Percentiles rank a stretch among this genome's conserved stretches.
Evolutionary conservation across 305 asterid species (phyloP).

Genomic region (Solanum chacoense): DNA sequence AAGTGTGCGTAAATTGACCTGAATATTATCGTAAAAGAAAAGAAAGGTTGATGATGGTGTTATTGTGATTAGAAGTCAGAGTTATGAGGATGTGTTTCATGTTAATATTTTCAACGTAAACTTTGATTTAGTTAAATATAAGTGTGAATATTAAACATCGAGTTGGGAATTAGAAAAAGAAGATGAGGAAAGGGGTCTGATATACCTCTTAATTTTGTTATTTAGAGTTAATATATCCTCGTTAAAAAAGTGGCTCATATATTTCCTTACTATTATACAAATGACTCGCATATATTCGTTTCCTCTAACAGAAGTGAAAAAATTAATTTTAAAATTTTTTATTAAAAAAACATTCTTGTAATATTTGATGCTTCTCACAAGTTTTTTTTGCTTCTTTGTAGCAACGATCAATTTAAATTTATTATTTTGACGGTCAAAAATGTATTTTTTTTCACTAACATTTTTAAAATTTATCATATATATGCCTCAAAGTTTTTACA

Average conservation of each 20-base stretch:
- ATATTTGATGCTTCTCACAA: not conserved
- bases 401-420: too few relatives aligned
- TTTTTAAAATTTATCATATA: too few relatives aligned
- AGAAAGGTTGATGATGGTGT: not conserved
- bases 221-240: not conserved
- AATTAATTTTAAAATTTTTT: too few relatives aligned
- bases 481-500: not conserved
- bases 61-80: not conserved
- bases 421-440: not conserved
- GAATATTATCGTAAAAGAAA: not conserved
- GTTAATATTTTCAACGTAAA: not conserved
- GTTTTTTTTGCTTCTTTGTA: not conserved
- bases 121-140: not conserved
- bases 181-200: too few relatives aligned
- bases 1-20: not conserved
- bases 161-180: not conserved
- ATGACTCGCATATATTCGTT: too few relatives aligned
- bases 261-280: too few relatives aligned
- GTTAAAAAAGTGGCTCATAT: too few relatives aligned
- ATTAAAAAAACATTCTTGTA: not conserved
- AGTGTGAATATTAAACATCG: not conserved
- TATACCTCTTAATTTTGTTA: too few relatives aligned
- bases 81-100: not conserved
- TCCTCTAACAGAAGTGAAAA: not conserved
- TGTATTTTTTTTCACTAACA: too few relatives aligned